Evolutionary conservation across 2,329 filamentous ascomycete species (phyloP), one percentile per base, ranked within the genome.

Genomic region (Aschersonia sp.): DNA sequence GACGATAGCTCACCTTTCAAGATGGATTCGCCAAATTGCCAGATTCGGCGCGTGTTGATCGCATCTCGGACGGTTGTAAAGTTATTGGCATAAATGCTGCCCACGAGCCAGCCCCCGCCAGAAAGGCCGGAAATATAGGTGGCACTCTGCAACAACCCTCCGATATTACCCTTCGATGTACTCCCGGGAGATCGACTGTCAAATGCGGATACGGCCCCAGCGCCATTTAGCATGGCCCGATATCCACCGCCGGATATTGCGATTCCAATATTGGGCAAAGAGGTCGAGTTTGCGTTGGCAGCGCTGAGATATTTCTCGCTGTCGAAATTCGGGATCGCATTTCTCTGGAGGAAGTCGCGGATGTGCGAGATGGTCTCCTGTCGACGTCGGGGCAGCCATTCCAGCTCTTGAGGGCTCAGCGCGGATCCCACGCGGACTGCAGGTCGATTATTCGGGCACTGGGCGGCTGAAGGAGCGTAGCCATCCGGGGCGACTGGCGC

Each of bases 161-260:
- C 85, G 22, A 95, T 70, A 44, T 87, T 83, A 4, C 85, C 85
- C 4, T 66, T 57, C 14, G 53, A 52, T 7, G 53, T 53, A 49
- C 60, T 63, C 22, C 61, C 63, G 0, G 69, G 61, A 0, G 84
- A 88, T 30, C 88, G 76, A 55, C 66, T 76, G 62, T 95, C 88
- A 53, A 87, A 88, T 0, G 87, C 87, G 31, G 84, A 76, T 12
- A 94, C 56, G 42, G 82, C 83, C 50, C 88, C 88, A 12, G 82
- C 88, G 40, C 86, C 87, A 58, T 84, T 90, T 68, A 89, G 70
- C 67, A 94, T 71, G 12, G 88, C 87, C 48, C 88, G 74, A 62
- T 92, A 94, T 32, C 87, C 87, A 59, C 87, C 87, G 10, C 87
- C 87, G 0, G 86, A 92, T 43, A 84, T 70, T 8, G 87, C 85